phyloP scores from a whole-genome alignment of 2,329 filamentous ascomycete species.

The Colletotrichum melonis region DNA sequence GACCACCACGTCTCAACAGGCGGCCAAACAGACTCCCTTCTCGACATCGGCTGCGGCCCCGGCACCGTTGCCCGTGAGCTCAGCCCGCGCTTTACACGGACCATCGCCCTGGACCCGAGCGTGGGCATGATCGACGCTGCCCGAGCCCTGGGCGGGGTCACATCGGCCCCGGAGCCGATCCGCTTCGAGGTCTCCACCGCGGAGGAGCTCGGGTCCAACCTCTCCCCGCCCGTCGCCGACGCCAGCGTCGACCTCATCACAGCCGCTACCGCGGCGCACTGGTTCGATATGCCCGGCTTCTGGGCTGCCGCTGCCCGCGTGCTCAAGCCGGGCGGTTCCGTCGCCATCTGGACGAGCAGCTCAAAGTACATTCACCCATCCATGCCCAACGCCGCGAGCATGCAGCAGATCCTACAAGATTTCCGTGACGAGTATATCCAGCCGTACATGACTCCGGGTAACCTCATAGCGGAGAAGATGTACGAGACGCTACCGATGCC shows the following conservation, averaged over 20 bases:
- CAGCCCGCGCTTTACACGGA: slow-evolving; percentile 56
- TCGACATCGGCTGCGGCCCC: slow-evolving; percentile 70
- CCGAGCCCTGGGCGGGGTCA: slow-evolving; percentile 45
- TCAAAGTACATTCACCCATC: slow-evolving; percentile 42
- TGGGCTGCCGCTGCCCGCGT: slow-evolving; percentile 58
- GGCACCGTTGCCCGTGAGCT: slow-evolving; percentile 60
- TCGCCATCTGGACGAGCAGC: slow-evolving; percentile 61
- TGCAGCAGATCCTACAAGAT: slow-evolving; percentile 54
- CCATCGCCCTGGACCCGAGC: slow-evolving; percentile 63
- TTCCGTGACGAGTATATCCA: slow-evolving; percentile 49
- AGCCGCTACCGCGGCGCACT: slow-evolving; percentile 64
- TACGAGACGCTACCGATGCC: slow-evolving; percentile 60
- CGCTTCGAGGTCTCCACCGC: slow-evolving; percentile 55
- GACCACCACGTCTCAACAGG: slow-evolving; percentile 58
- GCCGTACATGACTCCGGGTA: slow-evolving; percentile 55
- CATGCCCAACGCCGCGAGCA: slow-evolving; percentile 51
- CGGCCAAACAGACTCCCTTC: slow-evolving; percentile 52
- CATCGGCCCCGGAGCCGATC: slow-evolving; percentile 45
- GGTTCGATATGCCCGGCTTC: slow-evolving; percentile 66
- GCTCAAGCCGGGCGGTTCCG: slow-evolving; percentile 63
- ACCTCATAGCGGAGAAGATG: slow-evolving; percentile 49
- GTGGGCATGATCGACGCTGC: slow-evolving; percentile 65
- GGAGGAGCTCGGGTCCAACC: slow-evolving; percentile 52
- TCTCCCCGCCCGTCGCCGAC: slow-evolving; percentile 43
- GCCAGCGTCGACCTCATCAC: slow-evolving; percentile 61